Base-by-base conservation (phyloP, 106 monocot genomes). In the Allium cepa region DNA sequence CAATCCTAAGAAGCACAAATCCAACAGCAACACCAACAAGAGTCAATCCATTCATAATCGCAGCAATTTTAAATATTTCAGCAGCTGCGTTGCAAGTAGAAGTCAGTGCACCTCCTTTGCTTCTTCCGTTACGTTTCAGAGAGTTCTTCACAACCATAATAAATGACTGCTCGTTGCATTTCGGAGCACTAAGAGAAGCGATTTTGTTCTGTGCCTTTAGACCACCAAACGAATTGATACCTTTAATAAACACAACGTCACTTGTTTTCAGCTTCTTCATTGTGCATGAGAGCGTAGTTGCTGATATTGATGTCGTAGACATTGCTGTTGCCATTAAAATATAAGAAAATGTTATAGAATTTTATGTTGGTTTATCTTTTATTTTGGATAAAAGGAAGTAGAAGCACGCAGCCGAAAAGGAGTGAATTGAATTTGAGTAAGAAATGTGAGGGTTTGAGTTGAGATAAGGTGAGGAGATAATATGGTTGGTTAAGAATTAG, bases 11-110 rank as follows among this genome's bases (percentile, higher is more conserved):
- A 17, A 90, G 85, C 46, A 85, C 75, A 70, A 90, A 90, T 16
- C 85, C 89, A n/a, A 90, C 82, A 6, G 85, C 89, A 45, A 90
- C 89, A 1, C 89, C 85, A 18, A 90, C 56, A 26, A 90, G 80
- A 22, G 76, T 73, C n/a, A 90, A 80, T 9, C 71, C 89, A 49
- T 82, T 85, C 79, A 90, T 90, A 73, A 85, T 85, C 1, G 79
- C 80, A 11, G 89, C 89, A 57, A 90, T 85, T 70, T 67, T 76
- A 73, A 90, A 90, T 7, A 90, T 90, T 80, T 90, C 89, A 3
- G 45, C 80, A 0, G 82, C 71, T 0, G 89, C 85, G 58, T 76
- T 83, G 82, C 85, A 90, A 50, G 89, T 90, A 10, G 89, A 85
- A 17, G 85, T 75, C 59, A 85, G 59, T 7, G 87, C 84, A 18